Percentiles rank a stretch among this genome's conserved stretches.
Conservation (phyloP, 2,329 filamentous ascomycete species). For the Alternaria triticimaculans region DNA sequence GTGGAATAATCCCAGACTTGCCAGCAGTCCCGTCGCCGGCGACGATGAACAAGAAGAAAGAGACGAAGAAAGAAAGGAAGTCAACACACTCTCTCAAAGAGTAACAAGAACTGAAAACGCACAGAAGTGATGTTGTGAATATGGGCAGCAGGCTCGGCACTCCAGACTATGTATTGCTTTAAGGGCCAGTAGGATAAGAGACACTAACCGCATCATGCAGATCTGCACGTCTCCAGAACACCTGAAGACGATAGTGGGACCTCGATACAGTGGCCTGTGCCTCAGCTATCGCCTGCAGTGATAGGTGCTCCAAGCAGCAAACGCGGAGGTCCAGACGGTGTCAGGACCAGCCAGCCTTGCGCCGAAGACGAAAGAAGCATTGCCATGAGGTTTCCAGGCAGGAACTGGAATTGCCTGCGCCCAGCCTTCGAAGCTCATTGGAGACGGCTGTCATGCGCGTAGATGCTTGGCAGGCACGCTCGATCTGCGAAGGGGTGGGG, state of each 20-base stretch:
- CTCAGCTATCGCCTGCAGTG: slow-evolving; percentile 31
- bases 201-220: slow-evolving; percentile 37
- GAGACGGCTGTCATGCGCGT: slow-evolving; percentile 28
- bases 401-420: slow-evolving; percentile 18
- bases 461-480: slow-evolving; percentile 21
- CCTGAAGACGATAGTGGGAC: slow-evolving; percentile 31
- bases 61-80: slow-evolving; percentile 26
- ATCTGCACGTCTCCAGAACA: slow-evolving; percentile 38
- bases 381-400: slow-evolving; percentile 35
- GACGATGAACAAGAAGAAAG: slow-evolving; percentile 34
- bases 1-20: slow-evolving; percentile 26
- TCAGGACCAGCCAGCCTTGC: slow-evolving; percentile 29
- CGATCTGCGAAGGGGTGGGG: slow-evolving; percentile 13
- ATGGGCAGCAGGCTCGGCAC: slow-evolving; percentile 35
- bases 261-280: slow-evolving; percentile 39
- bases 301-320: slow-evolving; percentile 36
- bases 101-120: slow-evolving; percentile 29
- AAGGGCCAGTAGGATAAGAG: slow-evolving; percentile 27
- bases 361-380: slow-evolving; percentile 30
- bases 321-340: slow-evolving; percentile 44
- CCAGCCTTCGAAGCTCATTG: slow-evolving; percentile 27
- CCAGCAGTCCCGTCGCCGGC: slow-evolving; percentile 46
- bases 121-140: slow-evolving; percentile 25
- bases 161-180: slow-evolving; percentile 39
- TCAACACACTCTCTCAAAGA: slow-evolving; percentile 45